Base-by-base conservation (phyloP, 1,284 basidiomycete species). In the Ganoderma resinaceum region DNA sequence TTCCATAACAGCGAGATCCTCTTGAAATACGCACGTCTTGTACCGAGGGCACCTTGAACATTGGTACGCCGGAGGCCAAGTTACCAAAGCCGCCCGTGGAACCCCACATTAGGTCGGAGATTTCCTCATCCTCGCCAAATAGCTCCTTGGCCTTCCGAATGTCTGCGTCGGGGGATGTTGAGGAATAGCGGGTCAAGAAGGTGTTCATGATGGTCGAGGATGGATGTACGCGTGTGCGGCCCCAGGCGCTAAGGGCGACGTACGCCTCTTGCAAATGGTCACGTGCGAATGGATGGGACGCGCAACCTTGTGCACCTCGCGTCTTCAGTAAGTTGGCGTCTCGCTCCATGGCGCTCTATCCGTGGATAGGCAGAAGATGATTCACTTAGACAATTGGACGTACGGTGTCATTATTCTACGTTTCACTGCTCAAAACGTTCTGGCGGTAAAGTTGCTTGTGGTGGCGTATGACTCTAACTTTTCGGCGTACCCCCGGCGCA, bases 81-180 rank as follows among this genome's bases (percentile, higher is more conserved):
- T 85, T 90, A 16, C 94, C 95, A 80, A 93, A 95, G 63, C 93
- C 94, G 40, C 87, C 93, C 75, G 87, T 79, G 62, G 93, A 95
- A 18, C 93, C 94, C 94, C 94, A 96, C 77, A 87, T 86, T 37
- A 86, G 82, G 73, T 90, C 87, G 52, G 87, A 86, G 72, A 86
- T 83, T 46, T 89, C 88, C 23, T 89, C 90, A 43, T 92, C 88
- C 53, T 91, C 88, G 6, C 81, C 82, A n/a, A 82, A 78, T 40
- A 84, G 75, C 38, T 81, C 80, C 69, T 85, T 82, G n/a, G 85
- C 84, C 72, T 84, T 86, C 73, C 83, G 82, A 3, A 91, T 80
- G 75, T 89, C 84, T 58, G 80, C 80, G 42, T 80, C 78, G 18
- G 87, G 79, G 65, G 84, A 84, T 23, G 86, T 85, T 16, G 85